A percentile compares a stretch with the other conserved stretches of the same genome.
Evolutionary conservation across 768 basidiomycete genomes (phyloP).

Genomic region (Tricholoma sp.): DNA sequence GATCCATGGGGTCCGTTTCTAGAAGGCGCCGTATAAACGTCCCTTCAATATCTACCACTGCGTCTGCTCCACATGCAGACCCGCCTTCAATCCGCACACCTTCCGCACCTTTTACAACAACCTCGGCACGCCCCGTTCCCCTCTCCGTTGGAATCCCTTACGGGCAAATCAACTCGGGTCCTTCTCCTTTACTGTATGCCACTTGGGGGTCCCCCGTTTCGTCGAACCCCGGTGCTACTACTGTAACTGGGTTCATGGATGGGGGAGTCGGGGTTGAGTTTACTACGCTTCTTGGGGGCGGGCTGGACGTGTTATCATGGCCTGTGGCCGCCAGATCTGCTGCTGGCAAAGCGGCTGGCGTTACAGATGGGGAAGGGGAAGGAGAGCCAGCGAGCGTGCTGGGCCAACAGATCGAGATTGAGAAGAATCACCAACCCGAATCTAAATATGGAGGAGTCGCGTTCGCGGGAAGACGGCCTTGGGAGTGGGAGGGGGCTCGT

Average conservation of each 20-base stretch:
- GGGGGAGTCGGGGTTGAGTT: constrained; percentile 3
- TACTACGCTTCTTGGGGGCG: not conserved
- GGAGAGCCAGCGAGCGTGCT: not conserved
- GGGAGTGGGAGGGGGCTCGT: not conserved
- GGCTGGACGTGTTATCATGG: not conserved
- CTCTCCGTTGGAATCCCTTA: constrained; percentile 17
- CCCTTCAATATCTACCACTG: not conserved
- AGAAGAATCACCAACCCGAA: not conserved
- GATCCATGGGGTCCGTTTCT: constrained; percentile 3
- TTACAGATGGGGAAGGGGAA: not conserved
- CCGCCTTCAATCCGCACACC: not conserved
- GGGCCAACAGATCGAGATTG: not conserved
- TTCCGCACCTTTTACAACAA: not conserved
- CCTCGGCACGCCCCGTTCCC: constrained; percentile 23
- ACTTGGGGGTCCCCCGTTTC: constrained; percentile 32
- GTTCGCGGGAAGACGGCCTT: not conserved
- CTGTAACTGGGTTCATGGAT: constrained; percentile 5
- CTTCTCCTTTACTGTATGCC: constrained; percentile 29
- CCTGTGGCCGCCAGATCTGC: not conserved
- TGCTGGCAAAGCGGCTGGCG: not conserved
- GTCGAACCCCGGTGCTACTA: not conserved
- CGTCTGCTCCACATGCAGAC: not conserved
- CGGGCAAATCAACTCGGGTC: not conserved
- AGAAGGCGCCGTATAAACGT: not conserved
- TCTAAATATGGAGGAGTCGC: not conserved